These are phyloP conservation scores for Mycena alexandri DNA, from an alignment of 768 basidiomycete genomes.

Conservation along the genomic window DNA sequence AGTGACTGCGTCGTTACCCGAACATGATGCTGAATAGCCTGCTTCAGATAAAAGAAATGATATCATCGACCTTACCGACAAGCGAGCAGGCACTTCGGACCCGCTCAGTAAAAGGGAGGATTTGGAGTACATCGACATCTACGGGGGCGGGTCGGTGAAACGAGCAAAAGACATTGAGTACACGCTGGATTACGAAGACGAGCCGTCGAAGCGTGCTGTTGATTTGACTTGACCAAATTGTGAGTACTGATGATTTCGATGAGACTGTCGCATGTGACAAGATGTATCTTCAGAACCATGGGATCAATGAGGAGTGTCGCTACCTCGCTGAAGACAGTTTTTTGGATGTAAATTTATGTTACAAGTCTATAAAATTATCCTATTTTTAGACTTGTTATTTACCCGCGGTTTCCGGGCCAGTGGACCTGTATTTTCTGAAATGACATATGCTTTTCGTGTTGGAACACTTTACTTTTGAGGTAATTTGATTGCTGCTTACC, in stretches of 20 bases:
- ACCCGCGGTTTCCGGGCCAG: too few species aligned
- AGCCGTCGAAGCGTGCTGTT: neutral
- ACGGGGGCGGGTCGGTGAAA: neutral
- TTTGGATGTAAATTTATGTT: neutral
- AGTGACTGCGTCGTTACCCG: neutral
- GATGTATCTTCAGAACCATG: neutral
- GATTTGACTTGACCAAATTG: neutral
- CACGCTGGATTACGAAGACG: neutral
- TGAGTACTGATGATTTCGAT: constrained; percentile 1
- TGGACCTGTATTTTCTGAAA: too few species aligned
- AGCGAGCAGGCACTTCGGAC: neutral
- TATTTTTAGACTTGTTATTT: too few species aligned
- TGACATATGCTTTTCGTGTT: too few species aligned
- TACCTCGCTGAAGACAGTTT: neutral
- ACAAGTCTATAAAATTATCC: too few species aligned
- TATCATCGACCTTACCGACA: neutral
- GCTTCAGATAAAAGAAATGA: constrained; percentile 1
- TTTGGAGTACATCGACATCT: too few species aligned
- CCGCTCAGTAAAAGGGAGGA: neutral
- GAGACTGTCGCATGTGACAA: neutral
- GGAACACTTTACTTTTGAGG: too few species aligned
- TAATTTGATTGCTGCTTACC: too few species aligned
- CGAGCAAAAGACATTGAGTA: neutral
- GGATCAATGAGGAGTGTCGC: neutral
- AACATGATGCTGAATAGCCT: constrained; percentile 1